Base-by-base conservation (phyloP, 2,329 filamentous ascomycete species). In the Davidsoniella neocaledoniae region DNA sequence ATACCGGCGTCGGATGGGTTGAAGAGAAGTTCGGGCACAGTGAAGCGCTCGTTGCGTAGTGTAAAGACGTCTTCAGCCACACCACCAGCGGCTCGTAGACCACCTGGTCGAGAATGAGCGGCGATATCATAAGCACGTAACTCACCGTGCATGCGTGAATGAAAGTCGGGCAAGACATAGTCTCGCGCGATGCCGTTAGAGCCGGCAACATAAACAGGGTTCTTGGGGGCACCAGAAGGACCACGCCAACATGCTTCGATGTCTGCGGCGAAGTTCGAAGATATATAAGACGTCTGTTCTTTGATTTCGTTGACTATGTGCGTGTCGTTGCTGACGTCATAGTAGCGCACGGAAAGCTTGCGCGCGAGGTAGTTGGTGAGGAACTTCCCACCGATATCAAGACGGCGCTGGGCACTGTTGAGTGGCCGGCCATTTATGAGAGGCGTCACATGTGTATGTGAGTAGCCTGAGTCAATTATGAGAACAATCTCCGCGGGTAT, bases 261-360 rank as follows among this genome's bases (percentile, higher is more conserved):
- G 57, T 95, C 86, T 5, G 63, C 60, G 23, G 71, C 68, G 63
- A 96, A 95, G 59, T 93, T 78, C 1, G 76, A 67, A 2, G 83
- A 83, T 9, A 95, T 79, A 58, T 83, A 96, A 61, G 86, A 94
- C 1, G 83, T 79, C 4, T 81, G 74, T 62, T 98, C 91, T 61
- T 98, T 98, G 64, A 96, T 88, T 63, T 95, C 85, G 59, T 94
- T 94, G 61, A 95, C 86, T 46, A 96, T 81, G 62, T 93, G 81
- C 1, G 84, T 82, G 58, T 98, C 91, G 62, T 94, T 88, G 54
- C 91, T 79, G 78, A 98, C 88, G 62, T 95, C 90, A 64, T 93
- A 94, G 60, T 95, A 87, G 5, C 91, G 81, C 12, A 93, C 73
- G 1, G 88, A 95, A 16, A 96, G 78, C 14, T 94, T 73, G 51